phyloP scores from a whole-genome alignment of 2,329 filamentous ascomycete genomes.

The Alternaria gaisen region DNA sequence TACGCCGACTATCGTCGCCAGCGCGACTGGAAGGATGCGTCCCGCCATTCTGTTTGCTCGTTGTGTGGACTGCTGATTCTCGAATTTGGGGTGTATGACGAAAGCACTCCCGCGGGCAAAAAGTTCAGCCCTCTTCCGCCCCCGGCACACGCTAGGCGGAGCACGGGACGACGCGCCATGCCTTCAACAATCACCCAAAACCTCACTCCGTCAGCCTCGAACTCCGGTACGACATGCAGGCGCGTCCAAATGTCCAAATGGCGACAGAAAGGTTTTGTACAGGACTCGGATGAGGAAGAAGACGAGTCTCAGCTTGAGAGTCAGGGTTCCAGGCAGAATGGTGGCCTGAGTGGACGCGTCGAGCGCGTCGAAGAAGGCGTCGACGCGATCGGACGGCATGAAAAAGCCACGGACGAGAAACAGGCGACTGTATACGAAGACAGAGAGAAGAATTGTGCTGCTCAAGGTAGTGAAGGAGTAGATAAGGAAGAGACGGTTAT shows the following conservation, averaged over 20 bases:
- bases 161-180: conserved; percentile 37
- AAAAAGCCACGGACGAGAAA: not conserved
- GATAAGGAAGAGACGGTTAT: not conserved
- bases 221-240: conserved; percentile 45
- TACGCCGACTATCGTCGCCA: conserved; percentile 44
- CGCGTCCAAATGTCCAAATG: conserved; percentile 58
- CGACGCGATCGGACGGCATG: conserved; percentile 3
- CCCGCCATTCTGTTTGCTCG: conserved; percentile 37
- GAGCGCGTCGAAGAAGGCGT: conserved; percentile 27
- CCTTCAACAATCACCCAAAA: conserved; percentile 16
- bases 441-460: not conserved
- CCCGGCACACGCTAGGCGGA: conserved; percentile 29
- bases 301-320: conserved; percentile 43
- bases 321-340: conserved; percentile 24
- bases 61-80: not conserved
- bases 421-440: not conserved
- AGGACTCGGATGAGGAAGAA: conserved; percentile 62
- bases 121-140: conserved; percentile 26
- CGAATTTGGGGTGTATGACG: conserved; percentile 24
- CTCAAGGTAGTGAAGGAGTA: not conserved
- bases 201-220: conserved; percentile 27
- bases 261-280: conserved; percentile 59
- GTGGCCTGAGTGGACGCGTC: conserved; percentile 26
- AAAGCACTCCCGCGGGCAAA: conserved; percentile 24
- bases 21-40: conserved; percentile 43